These are phyloP conservation scores for Lupinus albus DNA, from an alignment of 306 rosid genomes.

Conservation along the genomic window DNA sequence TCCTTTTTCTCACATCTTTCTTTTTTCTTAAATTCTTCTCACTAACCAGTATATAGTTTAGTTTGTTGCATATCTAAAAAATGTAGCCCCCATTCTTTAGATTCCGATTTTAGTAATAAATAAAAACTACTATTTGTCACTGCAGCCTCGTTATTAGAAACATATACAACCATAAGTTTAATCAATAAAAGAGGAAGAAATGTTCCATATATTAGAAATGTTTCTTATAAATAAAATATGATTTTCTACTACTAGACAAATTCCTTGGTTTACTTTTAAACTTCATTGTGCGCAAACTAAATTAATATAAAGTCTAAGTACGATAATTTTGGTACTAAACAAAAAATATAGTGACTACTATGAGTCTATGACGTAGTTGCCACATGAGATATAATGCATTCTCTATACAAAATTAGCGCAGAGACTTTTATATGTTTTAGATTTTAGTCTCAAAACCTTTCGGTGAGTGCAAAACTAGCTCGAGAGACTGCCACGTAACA, in stretches of 20 bases:
- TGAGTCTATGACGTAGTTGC: neutral
- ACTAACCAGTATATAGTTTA: too few species aligned
- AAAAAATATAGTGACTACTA: neutral
- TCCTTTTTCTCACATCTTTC: too few species aligned
- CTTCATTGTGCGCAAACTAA: neutral
- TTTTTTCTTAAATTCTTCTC: too few species aligned
- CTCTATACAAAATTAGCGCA: neutral
- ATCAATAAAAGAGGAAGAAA: too few species aligned
- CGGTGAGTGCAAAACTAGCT: slow-evolving; percentile 23
- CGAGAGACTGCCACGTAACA: slow-evolving; percentile 36
- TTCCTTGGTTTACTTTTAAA: neutral
- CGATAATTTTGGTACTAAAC: too few species aligned
- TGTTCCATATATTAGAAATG: too few species aligned
- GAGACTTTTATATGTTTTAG: slow-evolving; percentile 1
- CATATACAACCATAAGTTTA: too few species aligned
- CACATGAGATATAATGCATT: neutral
- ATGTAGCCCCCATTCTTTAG: too few species aligned
- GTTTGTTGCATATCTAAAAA: too few species aligned
- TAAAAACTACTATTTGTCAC: neutral
- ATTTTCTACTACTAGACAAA: too few species aligned
- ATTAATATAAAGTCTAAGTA: neutral
- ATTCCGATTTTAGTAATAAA: too few species aligned
- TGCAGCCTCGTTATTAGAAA: neutral
- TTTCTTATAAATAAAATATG: too few species aligned
- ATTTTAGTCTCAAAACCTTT: slow-evolving; percentile 28